Conservation (phyloP, 495 filamentous ascomycete genomes). For the Penicillium chermesinum region DNA sequence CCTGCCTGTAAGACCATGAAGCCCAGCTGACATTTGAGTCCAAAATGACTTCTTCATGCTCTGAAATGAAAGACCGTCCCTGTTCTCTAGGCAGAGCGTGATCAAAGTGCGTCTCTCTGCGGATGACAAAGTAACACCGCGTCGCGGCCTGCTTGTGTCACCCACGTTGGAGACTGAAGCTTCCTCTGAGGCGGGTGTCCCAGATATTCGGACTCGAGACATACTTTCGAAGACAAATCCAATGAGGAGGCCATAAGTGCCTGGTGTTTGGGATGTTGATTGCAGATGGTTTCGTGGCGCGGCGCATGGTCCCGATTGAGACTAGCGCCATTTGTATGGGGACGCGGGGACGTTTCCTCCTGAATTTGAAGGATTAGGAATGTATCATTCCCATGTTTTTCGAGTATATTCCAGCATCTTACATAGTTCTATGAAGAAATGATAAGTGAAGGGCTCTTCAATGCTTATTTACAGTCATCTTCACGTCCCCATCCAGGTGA, state of each 20-base stretch:
- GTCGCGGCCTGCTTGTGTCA: background rate
- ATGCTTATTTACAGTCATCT: no score
- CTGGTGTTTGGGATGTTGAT: no score
- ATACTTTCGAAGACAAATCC: no score
- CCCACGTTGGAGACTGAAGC: background rate
- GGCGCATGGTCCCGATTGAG: background rate
- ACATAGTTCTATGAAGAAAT: no score
- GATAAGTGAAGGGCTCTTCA: no score
- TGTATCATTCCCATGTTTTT: background rate
- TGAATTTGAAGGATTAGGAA: background rate
- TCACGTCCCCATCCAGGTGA: no score
- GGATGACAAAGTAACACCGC: background rate
- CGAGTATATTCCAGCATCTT: no score
- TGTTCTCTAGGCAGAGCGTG: background rate
- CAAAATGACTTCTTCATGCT: constrained; percentile 2
- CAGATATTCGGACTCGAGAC: no score
- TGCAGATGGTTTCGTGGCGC: background rate
- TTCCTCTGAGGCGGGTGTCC: background rate
- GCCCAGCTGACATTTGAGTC: background rate
- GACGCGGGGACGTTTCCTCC: no score
- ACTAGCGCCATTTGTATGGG: background rate
- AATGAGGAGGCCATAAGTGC: no score
- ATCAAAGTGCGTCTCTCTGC: background rate
- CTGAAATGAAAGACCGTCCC: background rate
- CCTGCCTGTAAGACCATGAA: background rate